These are phyloP conservation scores for Suhomyces maxii DNA, from an alignment of 1,139 yeast genomes.

Conservation along the genomic window DNA sequence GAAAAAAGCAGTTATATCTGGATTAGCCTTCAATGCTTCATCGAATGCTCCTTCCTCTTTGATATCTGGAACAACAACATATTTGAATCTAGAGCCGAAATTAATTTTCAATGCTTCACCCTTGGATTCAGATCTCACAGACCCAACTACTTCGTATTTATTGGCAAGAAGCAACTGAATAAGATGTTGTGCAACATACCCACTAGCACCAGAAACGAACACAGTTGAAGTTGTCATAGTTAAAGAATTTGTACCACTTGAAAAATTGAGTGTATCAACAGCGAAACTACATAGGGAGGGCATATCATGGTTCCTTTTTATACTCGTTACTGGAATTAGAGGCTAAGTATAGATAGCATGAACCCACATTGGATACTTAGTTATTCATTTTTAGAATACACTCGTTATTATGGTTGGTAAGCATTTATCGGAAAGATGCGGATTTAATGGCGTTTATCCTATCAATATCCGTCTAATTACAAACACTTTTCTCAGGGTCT, in stretches of 20 bases:
- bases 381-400: too few relatives aligned
- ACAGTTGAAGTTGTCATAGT: slow-evolving; percentile 17
- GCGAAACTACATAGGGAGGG: background rate
- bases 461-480: too few relatives aligned
- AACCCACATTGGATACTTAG: too few relatives aligned
- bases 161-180: slow-evolving; percentile 24
- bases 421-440: too few relatives aligned
- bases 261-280: too few relatives aligned
- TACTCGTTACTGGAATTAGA: too few relatives aligned
- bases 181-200: slow-evolving; percentile 39
- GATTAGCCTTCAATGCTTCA: slow-evolving; percentile 27
- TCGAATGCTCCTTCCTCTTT: slow-evolving; percentile 32
- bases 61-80: slow-evolving; percentile 31
- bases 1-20: slow-evolving; percentile 22
- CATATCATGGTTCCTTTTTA: too few relatives aligned
- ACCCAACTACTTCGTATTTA: slow-evolving; percentile 35
- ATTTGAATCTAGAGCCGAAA: slow-evolving; percentile 32
- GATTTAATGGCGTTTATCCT: too few relatives aligned
- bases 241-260: background rate
- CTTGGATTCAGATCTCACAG: slow-evolving; percentile 35
- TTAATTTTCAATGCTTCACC: slow-evolving; percentile 17
- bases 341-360: too few relatives aligned
- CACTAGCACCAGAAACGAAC: slow-evolving; percentile 44
- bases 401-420: too few relatives aligned
- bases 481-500: too few relatives aligned